phyloP scores from a whole-genome alignment of 352 stramenopile genomes.

The Globisporangium yorkense region DNA sequence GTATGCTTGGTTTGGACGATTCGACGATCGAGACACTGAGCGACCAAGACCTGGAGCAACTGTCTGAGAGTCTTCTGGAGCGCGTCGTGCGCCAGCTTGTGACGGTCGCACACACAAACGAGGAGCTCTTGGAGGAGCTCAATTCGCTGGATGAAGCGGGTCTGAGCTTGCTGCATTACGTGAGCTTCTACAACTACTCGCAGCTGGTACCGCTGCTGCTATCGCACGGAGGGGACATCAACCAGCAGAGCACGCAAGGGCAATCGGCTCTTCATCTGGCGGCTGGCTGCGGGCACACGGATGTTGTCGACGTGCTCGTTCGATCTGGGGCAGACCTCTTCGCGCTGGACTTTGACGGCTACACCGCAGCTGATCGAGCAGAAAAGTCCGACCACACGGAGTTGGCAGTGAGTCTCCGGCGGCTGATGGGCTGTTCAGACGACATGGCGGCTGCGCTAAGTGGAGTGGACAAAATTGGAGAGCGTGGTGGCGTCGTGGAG shows the following conservation, averaged over 20 bases:
- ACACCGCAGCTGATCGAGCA: slow-evolving; percentile 67
- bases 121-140: slow-evolving; percentile 80
- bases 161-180: slow-evolving; percentile 85
- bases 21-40: slow-evolving; percentile 69
- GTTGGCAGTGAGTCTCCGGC: slow-evolving; percentile 38
- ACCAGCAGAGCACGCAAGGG: slow-evolving; percentile 80
- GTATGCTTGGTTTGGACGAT: slow-evolving; percentile 35
- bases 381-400: slow-evolving; percentile 63
- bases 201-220: slow-evolving; percentile 72
- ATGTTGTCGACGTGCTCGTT: slow-evolving; percentile 63
- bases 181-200: slow-evolving; percentile 87
- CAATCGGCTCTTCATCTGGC: slow-evolving; percentile 82
- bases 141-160: slow-evolving; percentile 86
- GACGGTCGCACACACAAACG: slow-evolving; percentile 65
- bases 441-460: not conserved
- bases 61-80: slow-evolving; percentile 81
- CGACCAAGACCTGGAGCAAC: slow-evolving; percentile 68
- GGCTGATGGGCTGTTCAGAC: slow-evolving; percentile 26
- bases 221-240: slow-evolving; percentile 76
- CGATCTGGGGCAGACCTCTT: slow-evolving; percentile 53
- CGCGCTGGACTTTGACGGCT: slow-evolving; percentile 62
- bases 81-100: slow-evolving; percentile 78
- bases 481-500: not conserved
- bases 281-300: slow-evolving; percentile 63
- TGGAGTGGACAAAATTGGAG: not conserved